phyloP scores from a whole-genome alignment of 2,329 filamentous ascomycete species.

The Plectosphaerella sp. region DNA sequence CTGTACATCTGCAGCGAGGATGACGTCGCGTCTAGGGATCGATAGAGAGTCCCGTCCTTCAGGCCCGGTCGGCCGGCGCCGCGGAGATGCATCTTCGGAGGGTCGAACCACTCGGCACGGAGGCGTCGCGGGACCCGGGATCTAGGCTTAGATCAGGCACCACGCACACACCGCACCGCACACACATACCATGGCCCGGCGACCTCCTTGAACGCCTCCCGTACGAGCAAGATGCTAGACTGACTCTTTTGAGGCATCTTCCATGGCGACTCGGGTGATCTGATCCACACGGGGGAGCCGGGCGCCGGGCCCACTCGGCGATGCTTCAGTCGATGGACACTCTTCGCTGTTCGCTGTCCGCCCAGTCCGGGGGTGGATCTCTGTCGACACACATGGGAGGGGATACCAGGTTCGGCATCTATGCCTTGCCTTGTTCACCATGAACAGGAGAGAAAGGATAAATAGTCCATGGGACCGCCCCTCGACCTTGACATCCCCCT shows the following conservation, averaged over 20 bases:
- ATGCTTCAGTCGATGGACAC: too few relatives aligned
- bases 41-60: too few relatives aligned
- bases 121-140: not conserved
- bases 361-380: not conserved
- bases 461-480: not conserved
- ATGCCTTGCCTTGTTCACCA: not conserved
- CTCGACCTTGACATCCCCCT: not conserved
- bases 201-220: not conserved
- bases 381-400: not conserved
- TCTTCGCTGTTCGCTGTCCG: too few relatives aligned
- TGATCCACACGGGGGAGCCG: not conserved
- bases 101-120: conserved; percentile 1
- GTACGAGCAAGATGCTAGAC: not conserved
- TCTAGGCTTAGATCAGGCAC: not conserved
- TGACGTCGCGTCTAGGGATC: too few relatives aligned
- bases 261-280: not conserved
- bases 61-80: not conserved
- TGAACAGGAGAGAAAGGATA: not conserved
- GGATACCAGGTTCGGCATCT: not conserved
- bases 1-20: too few relatives aligned
- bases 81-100: conserved; percentile 2
- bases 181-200: not conserved
- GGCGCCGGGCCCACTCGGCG: too few relatives aligned
- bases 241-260: not conserved
- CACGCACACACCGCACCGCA: not conserved